Evolutionary conservation across 345 rosid species (phyloP).

Genomic region (Aethionema arabicum): DNA sequence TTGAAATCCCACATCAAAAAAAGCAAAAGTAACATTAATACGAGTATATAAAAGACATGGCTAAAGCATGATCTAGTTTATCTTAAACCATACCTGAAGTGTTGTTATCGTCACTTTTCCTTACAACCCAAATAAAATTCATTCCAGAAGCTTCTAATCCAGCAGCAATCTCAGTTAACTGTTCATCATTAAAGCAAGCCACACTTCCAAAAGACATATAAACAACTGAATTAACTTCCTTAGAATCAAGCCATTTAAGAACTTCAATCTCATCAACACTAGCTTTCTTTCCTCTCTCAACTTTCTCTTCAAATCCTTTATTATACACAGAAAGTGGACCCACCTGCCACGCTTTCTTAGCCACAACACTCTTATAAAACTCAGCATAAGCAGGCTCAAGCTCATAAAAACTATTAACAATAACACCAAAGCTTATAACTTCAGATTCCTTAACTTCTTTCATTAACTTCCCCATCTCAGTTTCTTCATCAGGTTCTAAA

Average conservation of each 20-base stretch:
- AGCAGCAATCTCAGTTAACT: slow-evolving; percentile 44
- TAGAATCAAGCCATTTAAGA: slow-evolving; percentile 47
- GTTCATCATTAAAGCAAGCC: slow-evolving; percentile 36
- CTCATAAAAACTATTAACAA: slow-evolving; percentile 46
- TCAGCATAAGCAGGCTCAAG: slow-evolving; percentile 42
- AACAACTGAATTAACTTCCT: slow-evolving; percentile 49
- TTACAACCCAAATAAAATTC: slow-evolving; percentile 52
- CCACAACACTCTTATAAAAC: slow-evolving; percentile 25
- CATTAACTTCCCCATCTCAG: neutral
- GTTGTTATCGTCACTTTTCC: slow-evolving; percentile 27
- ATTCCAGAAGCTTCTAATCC: slow-evolving; percentile 47
- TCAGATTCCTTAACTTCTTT: slow-evolving; percentile 16
- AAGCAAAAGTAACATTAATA: no score
- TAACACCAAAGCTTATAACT: slow-evolving; percentile 34
- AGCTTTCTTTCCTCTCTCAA: neutral
- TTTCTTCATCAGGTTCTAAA: slow-evolving; percentile 1
- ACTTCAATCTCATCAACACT: neutral
- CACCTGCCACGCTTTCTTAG: slow-evolving; percentile 2
- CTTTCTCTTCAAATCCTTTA: neutral
- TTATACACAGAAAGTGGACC: slow-evolving; percentile 4
- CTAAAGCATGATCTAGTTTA: no score
- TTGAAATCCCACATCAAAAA: no score
- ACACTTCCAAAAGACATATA: slow-evolving; percentile 53
- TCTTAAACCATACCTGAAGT: no score
- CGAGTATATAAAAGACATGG: no score